Evolutionary conservation across 345 rosid species (phyloP), one percentile per base, ranked within the genome.

Genomic region (Salix udensis): DNA sequence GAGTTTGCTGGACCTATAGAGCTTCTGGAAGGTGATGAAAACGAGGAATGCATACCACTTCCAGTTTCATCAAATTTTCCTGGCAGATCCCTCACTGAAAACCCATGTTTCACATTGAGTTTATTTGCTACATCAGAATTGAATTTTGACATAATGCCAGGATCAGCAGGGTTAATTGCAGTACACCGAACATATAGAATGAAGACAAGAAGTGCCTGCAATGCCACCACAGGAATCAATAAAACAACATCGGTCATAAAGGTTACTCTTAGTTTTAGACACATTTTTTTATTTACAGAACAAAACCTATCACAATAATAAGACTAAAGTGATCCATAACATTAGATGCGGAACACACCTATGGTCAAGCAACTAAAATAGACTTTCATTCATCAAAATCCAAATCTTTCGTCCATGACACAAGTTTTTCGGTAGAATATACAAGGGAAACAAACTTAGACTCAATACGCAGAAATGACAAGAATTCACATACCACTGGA

Each of bases 111-210:
- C 67, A 30, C 53, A 77, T 82, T 85, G 74, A 75, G 73, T 74
- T 84, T 76, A 55, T 73, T 74, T 62, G 82, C 75, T 30, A 75
- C 78, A 68, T 69, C 71, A 15, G 82, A 65, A 52, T 85, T 80
- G 76, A 96, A 96, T 62, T 88, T 93, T 3, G 89, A 86, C 97
- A 93, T 93, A 77, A 96, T 96, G 30, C 98, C 96, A 67, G 99
- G 99, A 90, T 96, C 99, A n/a, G 98, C 99, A 52, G 98, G 99
- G 84, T 96, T 96, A 67, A 96, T 93, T 52, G 98, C 99, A 78
- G 99, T 96, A 85, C 96, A 92, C 21, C 98, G 94, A 77, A 92
- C 97, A 88, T 96, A 96, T 14, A 96, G 92, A 81, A 96, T 82
- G 67, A 96, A 96, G 70, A 93, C 99, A 65, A 91, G 85, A 68